Evolutionary conservation across 176 grass and related monocot genomes (phyloP).

Genomic region (Juncus inflexus): DNA sequence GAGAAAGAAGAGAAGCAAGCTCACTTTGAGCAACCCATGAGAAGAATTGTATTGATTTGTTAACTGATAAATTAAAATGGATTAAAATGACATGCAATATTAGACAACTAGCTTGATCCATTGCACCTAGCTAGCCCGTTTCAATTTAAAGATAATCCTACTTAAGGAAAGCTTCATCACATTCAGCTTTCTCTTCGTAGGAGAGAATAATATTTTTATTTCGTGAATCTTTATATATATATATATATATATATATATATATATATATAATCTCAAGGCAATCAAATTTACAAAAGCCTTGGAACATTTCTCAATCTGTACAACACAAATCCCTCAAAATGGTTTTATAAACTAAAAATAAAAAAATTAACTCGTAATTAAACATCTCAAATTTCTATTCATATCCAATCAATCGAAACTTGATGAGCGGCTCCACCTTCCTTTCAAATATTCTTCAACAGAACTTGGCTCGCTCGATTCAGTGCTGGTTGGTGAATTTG

Average conservation of each 20-base stretch:
- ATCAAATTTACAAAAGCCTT: not conserved
- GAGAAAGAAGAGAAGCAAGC: no score
- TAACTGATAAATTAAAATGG: no score
- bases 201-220: not conserved
- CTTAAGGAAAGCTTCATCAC: no score
- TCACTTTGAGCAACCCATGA: no score
- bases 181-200: no score
- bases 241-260: not conserved
- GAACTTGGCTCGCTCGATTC: slow-evolving; percentile 64
- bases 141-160: no score
- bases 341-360: not conserved
- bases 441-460: slow-evolving; percentile 71
- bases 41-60: no score
- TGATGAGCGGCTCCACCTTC: slow-evolving; percentile 75
- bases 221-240: not conserved
- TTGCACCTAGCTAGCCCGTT: no score
- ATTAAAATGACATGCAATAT: no score
- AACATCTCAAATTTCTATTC: no score
- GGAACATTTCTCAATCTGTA: slow-evolving; percentile 12
- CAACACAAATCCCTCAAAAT: not conserved
- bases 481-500: slow-evolving; percentile 65
- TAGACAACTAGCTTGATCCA: no score
- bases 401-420: slow-evolving; percentile 63
- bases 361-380: not conserved
- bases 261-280: not conserved